Evolutionary conservation across 2,329 filamentous ascomycete genomes (phyloP).

Genomic region (Aspergillus neoniger): DNA sequence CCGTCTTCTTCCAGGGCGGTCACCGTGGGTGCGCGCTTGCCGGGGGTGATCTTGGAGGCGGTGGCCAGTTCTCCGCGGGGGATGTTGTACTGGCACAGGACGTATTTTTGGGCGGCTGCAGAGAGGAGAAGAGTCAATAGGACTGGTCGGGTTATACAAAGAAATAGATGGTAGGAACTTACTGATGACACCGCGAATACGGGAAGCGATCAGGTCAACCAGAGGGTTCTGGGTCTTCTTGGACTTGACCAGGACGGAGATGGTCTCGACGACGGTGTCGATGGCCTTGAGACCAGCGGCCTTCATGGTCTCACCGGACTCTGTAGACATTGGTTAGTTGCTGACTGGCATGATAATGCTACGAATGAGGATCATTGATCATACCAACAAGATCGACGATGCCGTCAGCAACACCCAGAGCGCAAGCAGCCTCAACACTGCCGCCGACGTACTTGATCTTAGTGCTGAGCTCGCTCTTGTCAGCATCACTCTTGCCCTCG

Average conservation of each 20-base stretch:
- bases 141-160: background rate
- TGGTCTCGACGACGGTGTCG: conserved; percentile 85
- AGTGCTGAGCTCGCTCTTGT: conserved; percentile 60
- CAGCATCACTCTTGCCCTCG: conserved; percentile 53
- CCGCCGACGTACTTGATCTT: conserved; percentile 93
- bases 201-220: conserved; percentile 78
- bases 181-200: conserved; percentile 92
- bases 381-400: conserved; percentile 95
- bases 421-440: conserved; percentile 95
- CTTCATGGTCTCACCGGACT: conserved; percentile 98
- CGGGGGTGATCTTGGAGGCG: conserved; percentile 80
- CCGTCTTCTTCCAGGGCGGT: conserved; percentile 84
- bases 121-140: background rate
- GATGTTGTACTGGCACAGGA: conserved; percentile 96
- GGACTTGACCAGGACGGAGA: conserved; percentile 89
- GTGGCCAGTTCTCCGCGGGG: conserved; percentile 66
- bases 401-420: conserved; percentile 90
- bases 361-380: conserved; percentile 38
- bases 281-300: conserved; percentile 92
- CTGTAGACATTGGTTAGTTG: conserved; percentile 47
- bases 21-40: conserved; percentile 89
- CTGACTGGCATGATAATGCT: background rate
- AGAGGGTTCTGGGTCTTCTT: conserved; percentile 78
- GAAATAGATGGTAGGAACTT: conserved; percentile 29
- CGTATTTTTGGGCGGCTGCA: conserved; percentile 79